Evolutionary conservation across 2,329 filamentous ascomycete species (phyloP).

Genomic region (Penicillium aurantiogriseum): DNA sequence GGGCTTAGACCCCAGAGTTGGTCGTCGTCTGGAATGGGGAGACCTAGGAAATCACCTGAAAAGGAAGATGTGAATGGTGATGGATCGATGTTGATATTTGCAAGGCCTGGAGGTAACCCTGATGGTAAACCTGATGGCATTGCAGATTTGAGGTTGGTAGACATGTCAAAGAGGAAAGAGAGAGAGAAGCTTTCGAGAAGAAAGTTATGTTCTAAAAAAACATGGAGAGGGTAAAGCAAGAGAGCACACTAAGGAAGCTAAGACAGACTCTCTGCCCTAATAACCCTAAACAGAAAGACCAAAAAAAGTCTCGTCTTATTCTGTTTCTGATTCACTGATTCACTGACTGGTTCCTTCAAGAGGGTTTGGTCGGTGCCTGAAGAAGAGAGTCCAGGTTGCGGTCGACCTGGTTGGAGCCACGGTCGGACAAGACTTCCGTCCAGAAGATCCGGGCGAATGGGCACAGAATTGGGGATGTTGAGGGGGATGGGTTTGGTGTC

Average conservation of each 20-base stretch:
- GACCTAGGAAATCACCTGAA: conserved; percentile 29
- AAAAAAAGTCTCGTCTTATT: background rate
- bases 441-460: conserved; percentile 28
- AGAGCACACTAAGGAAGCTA: background rate
- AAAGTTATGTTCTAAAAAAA: background rate
- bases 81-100: conserved; percentile 5
- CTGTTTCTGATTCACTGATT: background rate
- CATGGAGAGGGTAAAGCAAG: background rate
- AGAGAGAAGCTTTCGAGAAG: background rate
- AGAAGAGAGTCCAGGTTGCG: conserved; percentile 14
- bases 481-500: background rate
- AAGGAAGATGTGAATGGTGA: conserved; percentile 20
- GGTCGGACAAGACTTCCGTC: conserved; percentile 30
- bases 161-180: background rate
- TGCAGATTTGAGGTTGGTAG: conserved; percentile 7
- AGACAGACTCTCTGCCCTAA: conserved; percentile 5
- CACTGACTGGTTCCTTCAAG: background rate
- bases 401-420: conserved; percentile 22
- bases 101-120: background rate
- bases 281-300: background rate
- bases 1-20: conserved; percentile 34
- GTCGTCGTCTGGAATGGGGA: conserved; percentile 33
- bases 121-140: conserved; percentile 2
- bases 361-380: conserved; percentile 21
- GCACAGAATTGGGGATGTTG: background rate